phyloP scores from a whole-genome alignment of 805 yeast genomes.

The Saturnispora mendoncae region DNA sequence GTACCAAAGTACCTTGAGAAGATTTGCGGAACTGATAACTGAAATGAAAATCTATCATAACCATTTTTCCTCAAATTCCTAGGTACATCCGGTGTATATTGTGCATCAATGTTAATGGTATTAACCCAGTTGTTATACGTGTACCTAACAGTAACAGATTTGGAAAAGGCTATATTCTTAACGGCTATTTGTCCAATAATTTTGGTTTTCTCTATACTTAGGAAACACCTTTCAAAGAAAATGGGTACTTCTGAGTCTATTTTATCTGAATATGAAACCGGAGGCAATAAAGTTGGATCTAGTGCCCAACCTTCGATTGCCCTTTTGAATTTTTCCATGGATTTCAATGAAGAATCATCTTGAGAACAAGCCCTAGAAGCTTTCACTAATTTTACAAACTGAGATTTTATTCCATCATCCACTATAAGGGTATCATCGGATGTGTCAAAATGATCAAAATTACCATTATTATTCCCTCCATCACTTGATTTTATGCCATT shows the following conservation, averaged over 20 bases:
- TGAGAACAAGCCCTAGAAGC: constrained; percentile 17
- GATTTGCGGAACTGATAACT: constrained; percentile 40
- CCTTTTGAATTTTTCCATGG: constrained; percentile 18
- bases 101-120: constrained; percentile 57
- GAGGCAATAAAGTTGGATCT: constrained; percentile 34
- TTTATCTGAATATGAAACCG: constrained; percentile 36
- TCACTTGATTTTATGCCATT: background rate
- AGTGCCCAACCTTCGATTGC: constrained; percentile 36
- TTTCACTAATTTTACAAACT: constrained; percentile 12
- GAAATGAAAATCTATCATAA: constrained; percentile 67
- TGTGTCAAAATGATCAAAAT: constrained; percentile 22
- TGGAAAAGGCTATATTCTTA: constrained; percentile 60
- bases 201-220: constrained; percentile 48
- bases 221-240: constrained; percentile 55
- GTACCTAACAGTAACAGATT: constrained; percentile 61
- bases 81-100: constrained; percentile 49
- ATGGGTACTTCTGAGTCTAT: constrained; percentile 38
- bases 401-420: constrained; percentile 9
- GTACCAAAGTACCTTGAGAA: constrained; percentile 24
- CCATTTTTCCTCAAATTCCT: constrained; percentile 37
- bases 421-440: background rate
- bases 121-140: constrained; percentile 76
- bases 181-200: constrained; percentile 74
- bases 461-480: no score
- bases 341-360: constrained; percentile 11